Conservation (phyloP, 805 yeast genomes). For the Kazachstania kunashirensis region DNA sequence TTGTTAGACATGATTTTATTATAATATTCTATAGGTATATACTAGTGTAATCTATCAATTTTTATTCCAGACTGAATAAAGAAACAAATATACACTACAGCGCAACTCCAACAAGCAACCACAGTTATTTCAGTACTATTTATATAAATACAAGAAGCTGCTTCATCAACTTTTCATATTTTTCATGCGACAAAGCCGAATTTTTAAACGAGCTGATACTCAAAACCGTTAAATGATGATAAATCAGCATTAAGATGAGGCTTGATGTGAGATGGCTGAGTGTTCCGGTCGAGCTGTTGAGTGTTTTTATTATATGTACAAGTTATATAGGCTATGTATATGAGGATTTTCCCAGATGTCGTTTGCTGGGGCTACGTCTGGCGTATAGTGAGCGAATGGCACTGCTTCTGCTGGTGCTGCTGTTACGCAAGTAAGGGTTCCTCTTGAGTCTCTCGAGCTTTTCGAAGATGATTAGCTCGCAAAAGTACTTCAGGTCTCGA, state of each 20-base stretch:
- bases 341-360: too few species aligned
- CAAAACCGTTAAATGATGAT: neutral
- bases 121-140: neutral
- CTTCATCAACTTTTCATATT: neutral
- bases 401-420: neutral
- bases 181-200: slow-evolving; percentile 5
- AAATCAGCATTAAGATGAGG: neutral
- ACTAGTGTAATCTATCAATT: too few species aligned
- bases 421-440: slow-evolving; percentile 20
- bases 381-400: slow-evolving; percentile 1
- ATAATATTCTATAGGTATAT: neutral
- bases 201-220: neutral
- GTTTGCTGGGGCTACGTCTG: neutral
- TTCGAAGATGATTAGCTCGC: slow-evolving; percentile 44
- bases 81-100: too few species aligned
- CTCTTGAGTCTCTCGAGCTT: slow-evolving; percentile 27
- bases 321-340: neutral
- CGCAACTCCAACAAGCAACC: neutral
- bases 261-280: neutral
- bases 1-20: slow-evolving; percentile 26
- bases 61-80: too few species aligned
- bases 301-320: neutral
- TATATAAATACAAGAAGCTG: neutral
- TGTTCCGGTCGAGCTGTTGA: neutral
- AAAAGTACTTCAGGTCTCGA: slow-evolving; percentile 51